Conservation (phyloP, 2,329 filamentous ascomycete species). For the Pseudogymnoascus sp. region DNA sequence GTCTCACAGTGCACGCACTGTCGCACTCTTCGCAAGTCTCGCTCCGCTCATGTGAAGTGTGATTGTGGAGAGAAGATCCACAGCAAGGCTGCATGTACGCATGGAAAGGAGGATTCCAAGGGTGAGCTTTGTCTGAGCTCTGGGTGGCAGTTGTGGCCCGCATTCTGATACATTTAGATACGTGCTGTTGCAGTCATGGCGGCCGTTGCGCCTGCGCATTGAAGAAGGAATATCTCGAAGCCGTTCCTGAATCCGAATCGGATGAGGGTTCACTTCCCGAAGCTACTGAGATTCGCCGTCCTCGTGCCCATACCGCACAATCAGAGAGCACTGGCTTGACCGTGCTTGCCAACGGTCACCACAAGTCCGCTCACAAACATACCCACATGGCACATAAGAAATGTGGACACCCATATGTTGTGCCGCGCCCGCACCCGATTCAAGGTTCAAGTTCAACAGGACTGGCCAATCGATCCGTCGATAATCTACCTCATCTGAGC, state of each 20-base stretch:
- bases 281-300: conserved; percentile 36
- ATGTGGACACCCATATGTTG: conserved; percentile 48
- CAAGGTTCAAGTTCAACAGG: conserved; percentile 41
- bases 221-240: conserved; percentile 56
- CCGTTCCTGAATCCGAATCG: conserved; percentile 55
- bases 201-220: conserved; percentile 55
- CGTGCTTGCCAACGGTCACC: conserved; percentile 56
- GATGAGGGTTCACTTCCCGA: conserved; percentile 41
- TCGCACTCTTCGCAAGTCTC: conserved; percentile 90
- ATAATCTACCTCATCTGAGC: conserved; percentile 35
- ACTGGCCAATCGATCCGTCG: conserved; percentile 39
- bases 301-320: conserved; percentile 53
- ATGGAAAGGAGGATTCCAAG: conserved; percentile 44
- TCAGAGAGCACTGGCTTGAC: conserved; percentile 45
- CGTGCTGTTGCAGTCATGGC: conserved; percentile 63
- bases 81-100: conserved; percentile 45
- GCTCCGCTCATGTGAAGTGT: conserved; percentile 89
- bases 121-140: conserved; percentile 29
- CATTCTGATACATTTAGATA: conserved; percentile 40
- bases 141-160: conserved; percentile 14
- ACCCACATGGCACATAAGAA: conserved; percentile 49
- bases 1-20: conserved; percentile 98
- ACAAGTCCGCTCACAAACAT: conserved; percentile 53
- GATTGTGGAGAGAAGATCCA: conserved; percentile 87
- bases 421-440: conserved; percentile 49